Evolutionary conservation across 176 grass and related monocot genomes (phyloP).

Genomic region (Tillandsia fasciculata): DNA sequence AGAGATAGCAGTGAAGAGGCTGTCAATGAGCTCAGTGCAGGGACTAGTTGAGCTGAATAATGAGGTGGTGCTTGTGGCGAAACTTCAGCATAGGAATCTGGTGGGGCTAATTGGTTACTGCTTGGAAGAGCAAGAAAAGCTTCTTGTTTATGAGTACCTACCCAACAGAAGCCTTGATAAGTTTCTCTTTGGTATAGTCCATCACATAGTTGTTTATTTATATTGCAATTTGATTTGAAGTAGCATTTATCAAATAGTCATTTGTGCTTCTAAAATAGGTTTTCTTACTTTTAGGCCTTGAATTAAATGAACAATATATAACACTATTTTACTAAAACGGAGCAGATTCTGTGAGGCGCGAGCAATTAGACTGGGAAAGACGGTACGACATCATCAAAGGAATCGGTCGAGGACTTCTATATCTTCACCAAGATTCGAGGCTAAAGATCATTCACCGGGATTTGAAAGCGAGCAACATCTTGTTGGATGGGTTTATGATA

Average conservation of each 20-base stretch:
- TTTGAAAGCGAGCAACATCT: constrained; percentile 42
- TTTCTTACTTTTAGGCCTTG: background rate
- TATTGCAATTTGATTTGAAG: background rate
- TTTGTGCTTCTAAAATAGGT: background rate
- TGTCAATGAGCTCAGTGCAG: constrained; percentile 21
- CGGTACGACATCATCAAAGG: constrained; percentile 45
- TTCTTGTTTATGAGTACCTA: background rate
- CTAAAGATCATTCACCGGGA: constrained; percentile 43
- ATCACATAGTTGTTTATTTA: background rate
- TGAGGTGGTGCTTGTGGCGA: constrained; percentile 35
- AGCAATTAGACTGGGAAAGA: background rate
- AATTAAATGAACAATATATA: background rate
- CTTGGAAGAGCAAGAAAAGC: background rate
- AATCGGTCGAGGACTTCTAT: constrained; percentile 37
- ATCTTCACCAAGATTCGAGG: constrained; percentile 55
- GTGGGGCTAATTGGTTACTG: constrained; percentile 29
- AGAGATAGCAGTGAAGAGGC: background rate
- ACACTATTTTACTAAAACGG: background rate
- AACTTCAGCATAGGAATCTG: constrained; percentile 55
- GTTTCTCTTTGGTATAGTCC: constrained; percentile 21
- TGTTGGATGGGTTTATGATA: constrained; percentile 43
- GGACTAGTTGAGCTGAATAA: constrained; percentile 26
- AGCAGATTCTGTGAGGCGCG: background rate
- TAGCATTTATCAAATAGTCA: background rate
- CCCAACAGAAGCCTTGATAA: constrained; percentile 37